phyloP scores from a whole-genome alignment of 331 rosid species.

The Acacia concinna region DNA sequence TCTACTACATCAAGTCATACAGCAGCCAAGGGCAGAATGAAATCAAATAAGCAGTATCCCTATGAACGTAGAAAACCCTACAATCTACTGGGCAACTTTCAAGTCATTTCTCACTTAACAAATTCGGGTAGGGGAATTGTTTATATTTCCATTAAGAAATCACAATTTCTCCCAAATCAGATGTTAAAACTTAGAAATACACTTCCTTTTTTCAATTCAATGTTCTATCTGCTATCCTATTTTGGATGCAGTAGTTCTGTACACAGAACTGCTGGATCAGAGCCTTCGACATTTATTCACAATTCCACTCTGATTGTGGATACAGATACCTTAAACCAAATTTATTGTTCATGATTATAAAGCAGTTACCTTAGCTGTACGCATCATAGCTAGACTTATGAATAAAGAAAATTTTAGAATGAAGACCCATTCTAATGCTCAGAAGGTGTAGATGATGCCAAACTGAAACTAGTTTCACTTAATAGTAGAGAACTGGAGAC shows the following conservation, averaged over 20 bases:
- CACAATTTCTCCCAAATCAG: not conserved
- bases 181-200: not conserved
- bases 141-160: not conserved
- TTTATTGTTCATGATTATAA: not conserved
- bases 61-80: not conserved
- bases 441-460: not conserved
- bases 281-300: not conserved
- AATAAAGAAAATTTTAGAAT: not conserved
- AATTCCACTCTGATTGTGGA: not conserved
- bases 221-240: not conserved
- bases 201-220: not conserved
- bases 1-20: conserved; percentile 13
- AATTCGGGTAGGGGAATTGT: not conserved
- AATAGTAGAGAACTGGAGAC: not conserved
- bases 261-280: not conserved
- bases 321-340: not conserved
- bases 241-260: not conserved
- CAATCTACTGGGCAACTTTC: conserved; percentile 16
- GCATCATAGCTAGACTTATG: not conserved
- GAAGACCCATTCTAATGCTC: not conserved
- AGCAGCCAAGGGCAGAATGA: not conserved
- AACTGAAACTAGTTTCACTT: not conserved
- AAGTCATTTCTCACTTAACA: conserved; percentile 9
- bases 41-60: not conserved
- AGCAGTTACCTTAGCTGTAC: not conserved